These are phyloP conservation scores for Neopestalotiopsis sp. DNA, from an alignment of 2,329 filamentous ascomycete genomes.

Conservation along the genomic window DNA sequence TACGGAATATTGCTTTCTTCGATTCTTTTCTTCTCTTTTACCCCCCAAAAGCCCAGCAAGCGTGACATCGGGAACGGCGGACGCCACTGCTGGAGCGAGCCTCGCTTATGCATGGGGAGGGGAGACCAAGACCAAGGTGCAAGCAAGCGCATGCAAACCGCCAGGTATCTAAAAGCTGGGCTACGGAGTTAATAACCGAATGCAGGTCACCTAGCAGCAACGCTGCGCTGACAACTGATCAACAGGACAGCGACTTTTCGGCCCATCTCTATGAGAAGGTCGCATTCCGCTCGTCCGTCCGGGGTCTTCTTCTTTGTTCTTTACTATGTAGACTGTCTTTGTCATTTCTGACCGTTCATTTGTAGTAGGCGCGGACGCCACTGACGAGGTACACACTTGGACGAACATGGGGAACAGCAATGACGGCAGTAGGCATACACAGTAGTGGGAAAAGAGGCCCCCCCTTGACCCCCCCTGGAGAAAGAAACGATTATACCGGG, in stretches of 20 bases:
- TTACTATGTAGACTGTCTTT: neutral
- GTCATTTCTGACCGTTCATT: neutral
- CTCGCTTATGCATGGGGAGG: constrained; percentile 11
- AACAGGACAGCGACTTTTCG: neutral
- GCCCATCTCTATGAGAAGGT: neutral
- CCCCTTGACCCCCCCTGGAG: no score
- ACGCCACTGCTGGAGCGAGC: constrained; percentile 5
- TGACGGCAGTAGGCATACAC: no score
- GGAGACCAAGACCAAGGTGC: neutral
- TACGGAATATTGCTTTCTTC: no score
- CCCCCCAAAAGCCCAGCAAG: neutral
- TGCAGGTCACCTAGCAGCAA: neutral
- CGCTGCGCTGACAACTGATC: neutral
- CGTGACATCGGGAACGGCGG: constrained; percentile 2
- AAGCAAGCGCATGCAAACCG: neutral
- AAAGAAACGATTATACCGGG: neutral
- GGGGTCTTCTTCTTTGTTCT: neutral
- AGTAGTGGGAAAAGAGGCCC: no score
- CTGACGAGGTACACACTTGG: neutral
- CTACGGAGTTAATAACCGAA: constrained; percentile 3
- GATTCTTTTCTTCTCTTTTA: neutral
- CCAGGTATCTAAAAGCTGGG: neutral
- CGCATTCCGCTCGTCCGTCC: neutral
- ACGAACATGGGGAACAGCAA: no score
- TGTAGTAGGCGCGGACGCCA: neutral